Conservation (phyloP, 768 basidiomycete species). For the Phanerodontia chrysosporium region DNA sequence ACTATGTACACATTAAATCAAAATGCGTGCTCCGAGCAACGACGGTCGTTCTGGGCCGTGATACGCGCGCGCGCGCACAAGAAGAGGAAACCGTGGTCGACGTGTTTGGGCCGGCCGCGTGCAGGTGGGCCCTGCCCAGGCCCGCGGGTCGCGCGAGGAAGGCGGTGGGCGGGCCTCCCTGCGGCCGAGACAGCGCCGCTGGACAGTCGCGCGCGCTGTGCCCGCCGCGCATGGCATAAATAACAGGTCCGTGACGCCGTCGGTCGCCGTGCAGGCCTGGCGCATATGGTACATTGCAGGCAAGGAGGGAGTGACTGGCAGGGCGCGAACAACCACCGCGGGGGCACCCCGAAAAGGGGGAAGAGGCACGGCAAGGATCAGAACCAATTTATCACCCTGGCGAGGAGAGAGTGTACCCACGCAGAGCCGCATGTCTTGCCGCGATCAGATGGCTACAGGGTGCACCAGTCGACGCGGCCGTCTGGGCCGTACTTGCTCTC, state of each 20-base stretch:
- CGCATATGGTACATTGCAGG: not conserved
- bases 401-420: slow-evolving; percentile 1
- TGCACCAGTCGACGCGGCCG: slow-evolving; percentile 71
- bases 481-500: slow-evolving; percentile 70
- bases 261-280: not conserved
- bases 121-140: not conserved
- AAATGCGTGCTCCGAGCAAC: not conserved
- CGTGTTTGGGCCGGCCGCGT: not conserved
- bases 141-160: not conserved
- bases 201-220: no score
- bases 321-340: no score
- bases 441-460: slow-evolving; percentile 2
- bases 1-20: not conserved
- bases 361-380: not conserved
- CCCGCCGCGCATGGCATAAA: no score
- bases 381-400: slow-evolving; percentile 6
- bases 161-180: no score
- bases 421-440: not conserved
- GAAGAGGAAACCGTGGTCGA: not conserved
- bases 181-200: not conserved
- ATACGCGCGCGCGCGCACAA: not conserved
- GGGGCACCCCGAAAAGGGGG: no score
- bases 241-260: not conserved
- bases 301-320: not conserved
- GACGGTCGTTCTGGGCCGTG: not conserved